Conservation (phyloP, 2,329 filamentous ascomycete species). For the Sphaerulina populicola region DNA sequence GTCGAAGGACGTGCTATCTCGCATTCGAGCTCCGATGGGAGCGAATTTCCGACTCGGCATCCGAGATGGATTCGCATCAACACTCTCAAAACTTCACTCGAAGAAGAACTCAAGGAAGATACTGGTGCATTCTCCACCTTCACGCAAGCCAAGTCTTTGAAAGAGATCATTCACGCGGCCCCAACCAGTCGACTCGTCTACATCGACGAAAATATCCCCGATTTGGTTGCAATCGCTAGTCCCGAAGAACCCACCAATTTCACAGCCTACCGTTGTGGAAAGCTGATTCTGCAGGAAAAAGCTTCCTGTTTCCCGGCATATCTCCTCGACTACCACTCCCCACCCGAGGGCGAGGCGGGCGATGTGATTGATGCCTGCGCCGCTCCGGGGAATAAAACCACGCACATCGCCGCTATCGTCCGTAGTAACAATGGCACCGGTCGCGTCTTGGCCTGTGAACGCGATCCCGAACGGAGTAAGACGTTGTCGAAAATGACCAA, state of each 20-base stretch:
- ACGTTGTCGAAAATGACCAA: slow-evolving; percentile 79
- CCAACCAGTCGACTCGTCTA: slow-evolving; percentile 47
- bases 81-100: slow-evolving; percentile 60
- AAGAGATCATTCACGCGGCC: slow-evolving; percentile 42
- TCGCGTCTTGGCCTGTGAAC: slow-evolving; percentile 68
- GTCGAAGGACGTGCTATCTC: slow-evolving; percentile 37
- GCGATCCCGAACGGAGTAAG: slow-evolving; percentile 60
- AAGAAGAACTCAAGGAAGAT: slow-evolving; percentile 57
- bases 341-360: slow-evolving; percentile 36
- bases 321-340: slow-evolving; percentile 56
- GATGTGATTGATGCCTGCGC: slow-evolving; percentile 88
- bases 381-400: slow-evolving; percentile 95
- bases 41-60: slow-evolving; percentile 43
- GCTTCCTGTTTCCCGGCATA: slow-evolving; percentile 95
- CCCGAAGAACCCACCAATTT: slow-evolving; percentile 65
- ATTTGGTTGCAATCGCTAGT: slow-evolving; percentile 66
- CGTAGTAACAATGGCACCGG: neutral
- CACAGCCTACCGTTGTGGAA: slow-evolving; percentile 63
- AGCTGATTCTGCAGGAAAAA: slow-evolving; percentile 89
- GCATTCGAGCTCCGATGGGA: slow-evolving; percentile 27
- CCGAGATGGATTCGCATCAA: slow-evolving; percentile 94
- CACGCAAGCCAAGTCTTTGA: slow-evolving; percentile 47
- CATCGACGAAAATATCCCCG: slow-evolving; percentile 73
- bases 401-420: slow-evolving; percentile 39
- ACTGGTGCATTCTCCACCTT: slow-evolving; percentile 59